Percentiles rank a stretch among this genome's conserved stretches.
phyloP scores from a whole-genome alignment of 192 early-diverging fungal genomes.

The Coemansia sp. region DNA sequence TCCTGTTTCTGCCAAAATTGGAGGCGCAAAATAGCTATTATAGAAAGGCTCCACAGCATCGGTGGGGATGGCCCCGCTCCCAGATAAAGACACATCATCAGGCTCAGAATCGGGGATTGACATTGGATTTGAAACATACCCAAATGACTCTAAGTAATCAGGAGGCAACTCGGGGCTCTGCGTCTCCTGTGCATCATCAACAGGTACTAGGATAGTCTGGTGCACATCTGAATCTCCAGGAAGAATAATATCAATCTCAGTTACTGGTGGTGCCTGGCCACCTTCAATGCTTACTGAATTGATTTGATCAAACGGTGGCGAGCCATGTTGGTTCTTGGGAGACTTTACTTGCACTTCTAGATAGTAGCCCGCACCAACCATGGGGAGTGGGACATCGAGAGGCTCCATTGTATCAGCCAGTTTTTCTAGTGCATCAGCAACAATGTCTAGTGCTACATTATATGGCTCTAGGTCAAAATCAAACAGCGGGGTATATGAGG shows the following conservation, averaged over 20 bases:
- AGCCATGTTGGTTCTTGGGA: constrained; percentile 24
- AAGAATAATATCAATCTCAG: constrained; percentile 53
- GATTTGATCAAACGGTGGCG: constrained; percentile 24
- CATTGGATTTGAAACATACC: not conserved
- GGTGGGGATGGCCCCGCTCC: not conserved
- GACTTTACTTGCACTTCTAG: constrained; percentile 51
- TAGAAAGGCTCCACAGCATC: not conserved
- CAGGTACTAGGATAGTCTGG: constrained; percentile 41
- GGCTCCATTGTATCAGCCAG: constrained; percentile 52
- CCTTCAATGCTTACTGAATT: constrained; percentile 49
- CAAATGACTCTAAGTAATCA: constrained; percentile 1
- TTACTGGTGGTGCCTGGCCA: constrained; percentile 38
- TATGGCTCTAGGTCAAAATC: constrained; percentile 52
- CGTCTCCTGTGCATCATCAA: constrained; percentile 7
- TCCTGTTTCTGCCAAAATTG: constrained; percentile 11
- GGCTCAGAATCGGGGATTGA: constrained; percentile 14
- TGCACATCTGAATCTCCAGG: constrained; percentile 43
- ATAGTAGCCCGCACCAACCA: constrained; percentile 51
- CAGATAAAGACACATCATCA: not conserved
- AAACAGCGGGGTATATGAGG: constrained; percentile 35
- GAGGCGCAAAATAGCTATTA: not conserved
- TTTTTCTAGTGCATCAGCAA: constrained; percentile 47
- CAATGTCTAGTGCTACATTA: constrained; percentile 50
- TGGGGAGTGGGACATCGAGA: constrained; percentile 42
- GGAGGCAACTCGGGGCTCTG: not conserved